Evolutionary conservation across 2,329 filamentous ascomycete genomes (phyloP), one percentile per base, ranked within the genome.

Genomic region (Hymenoscyphus infarciens): DNA sequence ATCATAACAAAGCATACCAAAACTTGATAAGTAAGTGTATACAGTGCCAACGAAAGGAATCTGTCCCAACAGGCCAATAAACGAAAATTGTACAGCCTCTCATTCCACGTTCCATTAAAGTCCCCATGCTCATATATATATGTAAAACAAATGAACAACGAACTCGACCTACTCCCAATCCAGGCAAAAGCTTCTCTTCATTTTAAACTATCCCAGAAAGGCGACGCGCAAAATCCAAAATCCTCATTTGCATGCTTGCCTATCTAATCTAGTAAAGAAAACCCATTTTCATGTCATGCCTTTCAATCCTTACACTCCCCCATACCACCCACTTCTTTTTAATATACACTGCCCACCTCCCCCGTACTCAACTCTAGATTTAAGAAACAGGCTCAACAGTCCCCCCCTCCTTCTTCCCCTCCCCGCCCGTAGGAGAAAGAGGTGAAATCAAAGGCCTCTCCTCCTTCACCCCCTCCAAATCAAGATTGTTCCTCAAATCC

Each of bases 401-500:
- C 19, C 25, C 25, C 7, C 42, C 42, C 19, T 49, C 42, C n/a
- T 49, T 49, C 42, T 49, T 49, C 42, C 19, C 42, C 42, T 49
- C 42, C 19, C 52, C 25, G 22, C 10, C 8, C 33, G 33, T 35
- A 35, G 8, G 8, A 11, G 33, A 35, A 35, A 35, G 11, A 1
- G 35, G 45, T 15, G 54, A 38, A 11, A 29, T 45, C 8, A 61
- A 27, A n/a, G 60, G 39, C n/a, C 57, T 53, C 29, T 61, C 60
- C 39, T 66, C 64, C 59, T 68, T 68, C 5, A 65, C 65, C 35
- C 42, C 45, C 61, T 87, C 84, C 6, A 86, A 71, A 35, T 81
- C 80, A 55, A 88, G 73, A 60, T 88, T 85, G 53, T 75, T 80
- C 59, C 81, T 80, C 58, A 88, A 71, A 59, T 87, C 84, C 0